A percentile compares a stretch with the other conserved stretches of the same genome.
These are phyloP conservation scores for Wickerhamomyces sp. DNA, from an alignment of 1,139 yeast genomes.

Conservation along the genomic window DNA sequence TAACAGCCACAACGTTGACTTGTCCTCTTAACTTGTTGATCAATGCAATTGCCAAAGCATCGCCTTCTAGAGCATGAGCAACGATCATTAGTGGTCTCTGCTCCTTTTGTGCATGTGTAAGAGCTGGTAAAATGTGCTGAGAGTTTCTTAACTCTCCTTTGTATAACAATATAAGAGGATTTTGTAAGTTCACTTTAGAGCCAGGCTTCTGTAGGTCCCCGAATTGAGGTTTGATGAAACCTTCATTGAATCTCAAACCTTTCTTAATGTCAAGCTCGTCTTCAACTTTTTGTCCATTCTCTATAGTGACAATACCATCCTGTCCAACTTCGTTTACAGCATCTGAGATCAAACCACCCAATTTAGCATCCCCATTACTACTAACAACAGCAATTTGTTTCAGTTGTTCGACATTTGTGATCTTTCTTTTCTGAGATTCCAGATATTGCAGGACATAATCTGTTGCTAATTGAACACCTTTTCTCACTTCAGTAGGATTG, in stretches of 20 bases:
- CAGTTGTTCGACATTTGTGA: conserved; percentile 19
- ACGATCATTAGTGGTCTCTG: conserved; percentile 19
- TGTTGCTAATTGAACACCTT: conserved; percentile 20
- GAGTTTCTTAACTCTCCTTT: conserved; percentile 20
- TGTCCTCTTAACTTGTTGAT: conserved; percentile 22
- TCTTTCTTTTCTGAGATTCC: conserved; percentile 14
- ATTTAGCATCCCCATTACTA: conserved; percentile 20
- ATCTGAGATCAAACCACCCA: conserved; percentile 19
- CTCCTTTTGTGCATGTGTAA: conserved; percentile 21
- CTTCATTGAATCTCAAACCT: conserved; percentile 22
- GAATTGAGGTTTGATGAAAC: conserved; percentile 21
- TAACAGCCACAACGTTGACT: conserved; percentile 21
- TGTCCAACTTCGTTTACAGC: conserved; percentile 25
- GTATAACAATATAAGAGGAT: conserved; percentile 20
- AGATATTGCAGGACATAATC: conserved; percentile 14
- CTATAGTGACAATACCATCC: conserved; percentile 24
- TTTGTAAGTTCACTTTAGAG: conserved; percentile 17
- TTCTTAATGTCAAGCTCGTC: conserved; percentile 21
- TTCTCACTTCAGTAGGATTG: conserved; percentile 20
- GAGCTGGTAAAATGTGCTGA: conserved; percentile 21
- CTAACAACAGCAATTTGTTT: conserved; percentile 22
- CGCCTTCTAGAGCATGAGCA: conserved; percentile 22
- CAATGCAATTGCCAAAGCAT: conserved; percentile 22
- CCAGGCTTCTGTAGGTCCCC: conserved; percentile 19
- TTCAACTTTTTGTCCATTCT: conserved; percentile 19